Percentiles rank a stretch among this genome's conserved stretches.
These are phyloP conservation scores for Paramyrothecium sp. DNA, from an alignment of 2,329 filamentous ascomycete species.

Conservation along the genomic window DNA sequence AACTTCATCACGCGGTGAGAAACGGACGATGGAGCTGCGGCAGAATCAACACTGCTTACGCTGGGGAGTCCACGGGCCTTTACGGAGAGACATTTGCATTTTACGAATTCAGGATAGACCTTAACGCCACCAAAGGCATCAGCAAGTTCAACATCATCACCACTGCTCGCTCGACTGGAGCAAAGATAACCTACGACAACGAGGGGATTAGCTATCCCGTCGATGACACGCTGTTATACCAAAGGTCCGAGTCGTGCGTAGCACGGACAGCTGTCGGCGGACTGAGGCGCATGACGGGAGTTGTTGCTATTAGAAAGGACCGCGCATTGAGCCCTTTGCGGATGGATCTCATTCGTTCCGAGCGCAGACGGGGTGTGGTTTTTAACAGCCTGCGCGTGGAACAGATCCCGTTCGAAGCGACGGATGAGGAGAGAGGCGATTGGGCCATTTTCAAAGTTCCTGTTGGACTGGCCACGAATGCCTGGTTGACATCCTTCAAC, in stretches of 20 bases:
- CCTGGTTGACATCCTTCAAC: slow-evolving; percentile 13
- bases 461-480: slow-evolving; percentile 5
- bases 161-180: slow-evolving; percentile 18
- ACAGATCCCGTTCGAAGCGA: slow-evolving; percentile 2
- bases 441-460: slow-evolving; percentile 7
- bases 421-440: slow-evolving; percentile 1
- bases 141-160: slow-evolving; percentile 28
- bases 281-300: slow-evolving; percentile 4
- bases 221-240: slow-evolving; percentile 23
- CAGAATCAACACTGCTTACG: slow-evolving; percentile 1
- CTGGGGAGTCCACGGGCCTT: slow-evolving; percentile 17
- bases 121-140: slow-evolving; percentile 22
- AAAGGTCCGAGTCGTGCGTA: slow-evolving; percentile 22
- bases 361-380: slow-evolving; percentile 2
- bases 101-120: slow-evolving; percentile 23
- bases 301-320: slow-evolving; percentile 2
- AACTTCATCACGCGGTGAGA: slow-evolving; percentile 14
- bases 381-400: slow-evolving; percentile 3
- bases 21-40: slow-evolving; percentile 6
- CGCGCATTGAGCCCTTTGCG: background rate
- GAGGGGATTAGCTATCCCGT: slow-evolving; percentile 24
- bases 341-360: slow-evolving; percentile 9
- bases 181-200: slow-evolving; percentile 19
- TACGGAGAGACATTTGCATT: slow-evolving; percentile 23
- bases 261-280: slow-evolving; percentile 3